These are phyloP conservation scores for Gracilaria gracilis DNA, from an alignment of 23 red algal genomes.

Conservation along the genomic window DNA sequence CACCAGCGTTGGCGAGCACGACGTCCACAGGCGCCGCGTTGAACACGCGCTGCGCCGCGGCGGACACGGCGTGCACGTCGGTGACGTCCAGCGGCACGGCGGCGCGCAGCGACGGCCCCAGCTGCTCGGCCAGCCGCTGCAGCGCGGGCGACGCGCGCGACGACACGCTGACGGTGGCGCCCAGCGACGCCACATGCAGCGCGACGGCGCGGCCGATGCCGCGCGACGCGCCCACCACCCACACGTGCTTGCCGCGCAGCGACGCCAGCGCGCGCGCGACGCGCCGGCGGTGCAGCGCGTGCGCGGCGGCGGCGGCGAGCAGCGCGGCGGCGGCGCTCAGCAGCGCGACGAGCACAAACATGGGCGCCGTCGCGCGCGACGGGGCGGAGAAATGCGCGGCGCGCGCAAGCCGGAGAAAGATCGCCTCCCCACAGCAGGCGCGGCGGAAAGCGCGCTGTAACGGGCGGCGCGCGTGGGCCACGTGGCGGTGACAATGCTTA, in stretches of 20 bases:
- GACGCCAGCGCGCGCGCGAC: not conserved
- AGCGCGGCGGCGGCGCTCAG: no score
- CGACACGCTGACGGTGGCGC: constrained; percentile 42
- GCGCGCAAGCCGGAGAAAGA: no score
- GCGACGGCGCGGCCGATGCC: constrained; percentile 72
- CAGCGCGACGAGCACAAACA: no score
- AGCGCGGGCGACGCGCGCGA: constrained; percentile 12
- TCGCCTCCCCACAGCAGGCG: no score
- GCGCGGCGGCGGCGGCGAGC: not conserved
- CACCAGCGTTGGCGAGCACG: constrained; percentile 81
- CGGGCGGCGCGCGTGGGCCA: no score
- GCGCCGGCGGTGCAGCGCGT: not conserved
- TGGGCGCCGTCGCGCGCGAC: no score
- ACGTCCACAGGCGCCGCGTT: constrained; percentile 56
- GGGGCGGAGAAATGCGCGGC: no score
- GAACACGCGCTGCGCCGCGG: not conserved
- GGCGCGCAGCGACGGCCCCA: not conserved
- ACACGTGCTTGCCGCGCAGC: constrained; percentile 75
- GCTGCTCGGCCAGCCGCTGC: not conserved
- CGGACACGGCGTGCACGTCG: not conserved
- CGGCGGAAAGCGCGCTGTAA: no score
- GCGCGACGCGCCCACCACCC: constrained; percentile 79
- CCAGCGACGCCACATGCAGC: not conserved
- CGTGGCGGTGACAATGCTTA: no score
- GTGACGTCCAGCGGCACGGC: constrained; percentile 44